Evolutionary conservation across 148 eudicot species (phyloP).

Genomic region (Persicaria tinctoria): DNA sequence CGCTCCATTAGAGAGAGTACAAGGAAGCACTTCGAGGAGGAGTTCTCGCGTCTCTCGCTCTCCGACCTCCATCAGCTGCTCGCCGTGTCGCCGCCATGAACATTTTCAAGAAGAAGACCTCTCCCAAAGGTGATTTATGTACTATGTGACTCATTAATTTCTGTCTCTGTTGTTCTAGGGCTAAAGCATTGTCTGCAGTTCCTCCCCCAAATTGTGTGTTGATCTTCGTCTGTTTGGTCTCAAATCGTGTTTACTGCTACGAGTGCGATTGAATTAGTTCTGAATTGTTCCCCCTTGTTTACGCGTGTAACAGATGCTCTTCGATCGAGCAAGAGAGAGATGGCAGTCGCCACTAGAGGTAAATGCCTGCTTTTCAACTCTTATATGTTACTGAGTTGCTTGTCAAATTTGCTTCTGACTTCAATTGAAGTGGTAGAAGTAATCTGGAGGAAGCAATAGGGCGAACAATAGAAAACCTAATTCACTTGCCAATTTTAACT

Average conservation of each 20-base stretch:
- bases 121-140: slow-evolving; percentile 47
- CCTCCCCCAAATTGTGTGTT: not conserved
- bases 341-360: slow-evolving; percentile 71
- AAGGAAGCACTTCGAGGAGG: not conserved
- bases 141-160: not conserved
- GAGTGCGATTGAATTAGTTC: not conserved
- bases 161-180: not conserved
- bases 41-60: not conserved
- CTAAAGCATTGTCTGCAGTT: not conserved
- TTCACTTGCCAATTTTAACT: not conserved
- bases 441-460: too few relatives aligned
- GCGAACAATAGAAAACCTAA: not conserved
- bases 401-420: not conserved
- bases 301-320: slow-evolving; percentile 38
- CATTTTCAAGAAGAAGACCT: slow-evolving; percentile 63
- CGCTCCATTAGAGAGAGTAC: not conserved
- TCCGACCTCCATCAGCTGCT: not conserved
- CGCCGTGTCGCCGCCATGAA: slow-evolving; percentile 15
- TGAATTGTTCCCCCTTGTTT: not conserved
- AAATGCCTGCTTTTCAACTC: slow-evolving; percentile 6
- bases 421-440: not conserved
- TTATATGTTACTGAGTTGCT: not conserved
- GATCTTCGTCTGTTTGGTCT: not conserved
- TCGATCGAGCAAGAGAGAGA: slow-evolving; percentile 59
- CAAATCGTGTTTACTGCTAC: not conserved